Evolutionary conservation across 441 rosid species (phyloP), one percentile per base, ranked within the genome.

Genomic region (Croton laevigatus): DNA sequence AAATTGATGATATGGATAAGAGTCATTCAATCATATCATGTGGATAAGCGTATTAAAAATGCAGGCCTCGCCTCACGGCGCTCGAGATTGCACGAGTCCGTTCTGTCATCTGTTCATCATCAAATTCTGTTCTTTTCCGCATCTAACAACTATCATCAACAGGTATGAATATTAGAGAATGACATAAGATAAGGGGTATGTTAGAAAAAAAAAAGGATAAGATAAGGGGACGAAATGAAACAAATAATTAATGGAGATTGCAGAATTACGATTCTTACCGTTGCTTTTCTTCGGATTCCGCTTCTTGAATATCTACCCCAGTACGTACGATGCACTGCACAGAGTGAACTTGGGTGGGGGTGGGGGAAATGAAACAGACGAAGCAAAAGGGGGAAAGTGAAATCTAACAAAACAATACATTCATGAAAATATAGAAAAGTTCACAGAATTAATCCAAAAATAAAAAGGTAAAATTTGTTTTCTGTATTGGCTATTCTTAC

Each of bases 81-180:
- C 69, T 40, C 66, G 66, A 80, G 77, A 80, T 55, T 16, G 73
- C 77, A 82, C 86, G 77, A 78, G 76, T 44, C 71, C 45, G 63
- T 60, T 58, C 44, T 53, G 57, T 53, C 9, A 34, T 4, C 23
- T 27, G 68, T 68, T 65, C 69, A 37, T 60, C 75, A 14, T 64
- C 82, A 69, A 69, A 44, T 68, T 68, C 80, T 22, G 69, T 48
- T 62, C 69, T 16, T 7, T 51, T 19, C 3, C n/a, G 40, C 27
- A 16, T 23, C 17, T 36, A 55, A 12, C 42, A 62, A 53, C 57
- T 57, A 6, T 40, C 53, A 62, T 49, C 62, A 19, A 67, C 27
- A 4, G 40, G n/a, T 5, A 9, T 27, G 8, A 3, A 3, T 7
- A 13, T 27, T 27, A 49, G 53, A 6, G 17, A 14, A 20, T 23